Base-by-base conservation (phyloP, 257 asterid species). In the Rubia yunnanensis region DNA sequence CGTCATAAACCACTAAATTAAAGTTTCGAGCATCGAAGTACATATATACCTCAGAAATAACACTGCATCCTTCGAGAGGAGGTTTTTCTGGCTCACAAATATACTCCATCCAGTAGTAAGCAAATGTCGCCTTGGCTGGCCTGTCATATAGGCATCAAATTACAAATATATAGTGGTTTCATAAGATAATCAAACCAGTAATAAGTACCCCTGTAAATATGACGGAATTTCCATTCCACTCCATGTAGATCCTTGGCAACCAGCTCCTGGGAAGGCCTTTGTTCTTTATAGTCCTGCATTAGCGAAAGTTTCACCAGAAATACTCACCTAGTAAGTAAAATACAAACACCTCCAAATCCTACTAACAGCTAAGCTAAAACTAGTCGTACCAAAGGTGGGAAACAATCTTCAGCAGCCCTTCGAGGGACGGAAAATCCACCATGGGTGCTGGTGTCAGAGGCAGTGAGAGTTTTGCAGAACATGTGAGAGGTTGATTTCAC, bases 341-440 rank as follows among this genome's bases (percentile, higher is more conserved):
- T 41, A 39, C 9, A 64, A 44, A 64, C 10, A 65, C 27, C 60
- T 65, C 22, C 53, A 58, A 18, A 22, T 18, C 39, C 32, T 31
- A 63, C 65, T 48, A 24, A 39, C 70, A 62, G 63, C 31, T 57
- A 44, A 44, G 4, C n/a, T 24, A 62, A 74, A 68, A 14, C 38
- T 20, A 54, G 67, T 41, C 79, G 61, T 68, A 94, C 99, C 96
- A 94, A 83, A 79, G 96, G 98, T 2, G 98, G 98, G 70, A 94
- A 94, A 80, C 99, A 94, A 79, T 94, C 99, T 77, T 94, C 99
- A 18, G 99, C 99, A 73, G 99, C 99, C 70, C 99, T 83, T 30
- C 98, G 94, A 55, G 99, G 98, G 75, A 90, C 99, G 2, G 98
- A 94, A 78, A 94, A 94, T 65, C 99, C 99, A 72, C 99, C 99